phyloP scores from a whole-genome alignment of 1,139 yeast genomes.

The Pichia sp. region DNA sequence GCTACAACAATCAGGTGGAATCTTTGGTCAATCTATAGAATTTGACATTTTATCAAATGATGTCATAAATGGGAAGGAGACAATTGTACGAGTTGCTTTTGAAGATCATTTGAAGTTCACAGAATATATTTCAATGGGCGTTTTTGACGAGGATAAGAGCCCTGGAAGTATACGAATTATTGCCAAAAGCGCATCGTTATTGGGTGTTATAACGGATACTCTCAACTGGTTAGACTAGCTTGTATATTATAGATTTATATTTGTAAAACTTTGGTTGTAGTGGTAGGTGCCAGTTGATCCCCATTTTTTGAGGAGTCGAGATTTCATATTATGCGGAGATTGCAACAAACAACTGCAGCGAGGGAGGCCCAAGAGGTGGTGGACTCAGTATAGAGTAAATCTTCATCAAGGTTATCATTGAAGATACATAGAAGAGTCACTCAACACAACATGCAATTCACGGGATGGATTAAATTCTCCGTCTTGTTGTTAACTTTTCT shows the following conservation, averaged over 20 bases:
- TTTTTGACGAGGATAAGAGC: slow-evolving; percentile 19
- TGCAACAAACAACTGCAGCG: no score
- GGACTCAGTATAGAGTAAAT: no score
- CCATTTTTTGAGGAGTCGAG: no score
- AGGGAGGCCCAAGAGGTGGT: no score
- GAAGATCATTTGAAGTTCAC: slow-evolving; percentile 18
- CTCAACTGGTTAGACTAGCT: background rate
- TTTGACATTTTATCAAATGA: slow-evolving; percentile 31
- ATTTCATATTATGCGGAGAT: no score
- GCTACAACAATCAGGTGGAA: slow-evolving; percentile 33
- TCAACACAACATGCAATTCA: background rate
- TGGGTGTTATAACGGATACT: slow-evolving; percentile 5
- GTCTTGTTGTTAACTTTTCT: background rate
- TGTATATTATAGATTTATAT: no score
- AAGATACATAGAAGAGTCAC: no score
- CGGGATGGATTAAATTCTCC: background rate
- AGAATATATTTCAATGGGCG: slow-evolving; percentile 22
- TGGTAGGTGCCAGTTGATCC: no score
- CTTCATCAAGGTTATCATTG: no score
- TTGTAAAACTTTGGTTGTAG: no score
- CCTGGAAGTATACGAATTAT: slow-evolving; percentile 23
- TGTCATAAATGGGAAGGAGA: slow-evolving; percentile 4
- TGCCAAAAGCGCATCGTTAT: slow-evolving; percentile 10
- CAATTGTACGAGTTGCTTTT: slow-evolving; percentile 20
- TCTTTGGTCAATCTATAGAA: slow-evolving; percentile 36